phyloP scores from a whole-genome alignment of 1,284 basidiomycete genomes.

The Ceratobasidium sp. region DNA sequence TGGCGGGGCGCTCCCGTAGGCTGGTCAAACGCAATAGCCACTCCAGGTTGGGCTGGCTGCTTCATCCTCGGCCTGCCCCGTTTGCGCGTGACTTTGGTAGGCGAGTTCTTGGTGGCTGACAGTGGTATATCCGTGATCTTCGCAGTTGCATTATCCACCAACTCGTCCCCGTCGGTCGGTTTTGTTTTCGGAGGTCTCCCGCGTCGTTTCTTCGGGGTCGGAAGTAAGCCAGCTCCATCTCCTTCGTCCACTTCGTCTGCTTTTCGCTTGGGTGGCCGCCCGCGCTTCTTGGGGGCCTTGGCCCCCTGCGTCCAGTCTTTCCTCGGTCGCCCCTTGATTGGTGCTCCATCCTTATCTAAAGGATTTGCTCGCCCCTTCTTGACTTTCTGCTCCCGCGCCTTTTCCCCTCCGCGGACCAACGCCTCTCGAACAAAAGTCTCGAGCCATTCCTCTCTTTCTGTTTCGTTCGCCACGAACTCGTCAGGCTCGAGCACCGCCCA shows the following conservation, averaged over 20 bases:
- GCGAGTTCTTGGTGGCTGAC: background rate
- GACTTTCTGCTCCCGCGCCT: constrained; percentile 50
- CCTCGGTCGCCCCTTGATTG: constrained; percentile 56
- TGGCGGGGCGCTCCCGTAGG: background rate
- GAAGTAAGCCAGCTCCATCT: background rate
- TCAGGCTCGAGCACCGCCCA: constrained; percentile 40
- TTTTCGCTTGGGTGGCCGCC: constrained; percentile 16
- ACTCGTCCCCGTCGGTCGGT: background rate
- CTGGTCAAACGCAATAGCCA: background rate
- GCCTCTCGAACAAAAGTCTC: background rate
- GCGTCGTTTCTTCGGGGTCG: constrained; percentile 54
- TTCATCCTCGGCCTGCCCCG: background rate
- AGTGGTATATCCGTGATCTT: background rate
- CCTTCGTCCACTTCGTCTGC: constrained; percentile 7
- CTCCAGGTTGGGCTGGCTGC: background rate
- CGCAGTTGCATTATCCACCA: background rate
- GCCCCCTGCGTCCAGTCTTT: constrained; percentile 40
- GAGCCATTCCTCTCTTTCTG: constrained; percentile 11
- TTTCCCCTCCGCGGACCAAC: constrained; percentile 46
- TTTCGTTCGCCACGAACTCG: constrained; percentile 28
- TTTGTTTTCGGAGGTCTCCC: constrained; percentile 55
- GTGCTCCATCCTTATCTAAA: constrained; percentile 49
- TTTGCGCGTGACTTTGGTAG: background rate
- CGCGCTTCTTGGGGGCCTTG: constrained; percentile 10
- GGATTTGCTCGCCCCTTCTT: constrained; percentile 47